Evolutionary conservation across 208 protist genomes (phyloP).

Genomic region (Leishmania major): DNA sequence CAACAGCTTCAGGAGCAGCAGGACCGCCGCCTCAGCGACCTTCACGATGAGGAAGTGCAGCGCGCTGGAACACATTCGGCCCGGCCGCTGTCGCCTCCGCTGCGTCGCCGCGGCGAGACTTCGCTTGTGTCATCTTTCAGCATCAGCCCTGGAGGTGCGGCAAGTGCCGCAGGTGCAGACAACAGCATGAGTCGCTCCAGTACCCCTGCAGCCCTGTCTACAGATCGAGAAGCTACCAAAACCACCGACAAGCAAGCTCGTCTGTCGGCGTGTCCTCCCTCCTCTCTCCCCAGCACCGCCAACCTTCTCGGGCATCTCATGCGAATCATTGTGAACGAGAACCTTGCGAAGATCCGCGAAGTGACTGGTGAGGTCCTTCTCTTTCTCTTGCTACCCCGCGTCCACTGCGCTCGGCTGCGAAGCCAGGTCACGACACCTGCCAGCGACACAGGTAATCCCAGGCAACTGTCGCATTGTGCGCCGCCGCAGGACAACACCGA

Average conservation of each 20-base stretch:
- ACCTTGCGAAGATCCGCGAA: conserved; percentile 7
- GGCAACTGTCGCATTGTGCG: not conserved
- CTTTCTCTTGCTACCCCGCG: conserved; percentile 21
- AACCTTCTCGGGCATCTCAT: conserved; percentile 18
- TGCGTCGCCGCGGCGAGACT: conserved; percentile 7
- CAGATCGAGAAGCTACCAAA: not conserved
- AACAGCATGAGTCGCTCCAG: not conserved
- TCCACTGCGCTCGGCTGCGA: conserved; percentile 18
- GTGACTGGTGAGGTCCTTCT: conserved; percentile 10
- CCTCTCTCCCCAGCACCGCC: conserved; percentile 13
- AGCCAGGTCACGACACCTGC: not conserved
- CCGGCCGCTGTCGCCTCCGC: not conserved
- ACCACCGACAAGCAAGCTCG: not conserved
- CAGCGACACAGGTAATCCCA: not conserved
- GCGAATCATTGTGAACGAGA: conserved; percentile 22
- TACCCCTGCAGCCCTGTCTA: not conserved
- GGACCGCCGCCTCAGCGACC: not conserved
- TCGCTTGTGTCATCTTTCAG: conserved; percentile 12
- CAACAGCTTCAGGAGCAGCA: conserved; percentile 1
- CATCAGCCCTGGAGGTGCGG: not conserved
- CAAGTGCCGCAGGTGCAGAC: not conserved
- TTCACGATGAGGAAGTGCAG: not conserved
- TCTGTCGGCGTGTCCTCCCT: not conserved
- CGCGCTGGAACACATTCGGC: not conserved
- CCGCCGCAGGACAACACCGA: not conserved